These are phyloP conservation scores for Tricholoma matsutake DNA, from an alignment of 768 basidiomycete genomes.

Conservation along the genomic window DNA sequence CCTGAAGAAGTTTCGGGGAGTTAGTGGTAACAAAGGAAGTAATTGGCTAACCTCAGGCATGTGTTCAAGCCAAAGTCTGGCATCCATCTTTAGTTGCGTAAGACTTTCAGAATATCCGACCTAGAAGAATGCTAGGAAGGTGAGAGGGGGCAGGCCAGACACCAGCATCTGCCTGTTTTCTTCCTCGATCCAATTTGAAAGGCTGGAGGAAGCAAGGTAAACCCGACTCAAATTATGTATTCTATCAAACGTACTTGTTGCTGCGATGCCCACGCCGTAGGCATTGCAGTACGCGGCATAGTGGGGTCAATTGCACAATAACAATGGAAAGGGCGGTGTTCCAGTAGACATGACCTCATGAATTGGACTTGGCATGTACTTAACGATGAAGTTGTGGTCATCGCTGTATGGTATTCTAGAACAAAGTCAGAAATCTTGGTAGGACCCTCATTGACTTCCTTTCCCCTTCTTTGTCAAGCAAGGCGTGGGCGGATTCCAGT, in stretches of 20 bases:
- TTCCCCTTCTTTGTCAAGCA: slow-evolving; percentile 4
- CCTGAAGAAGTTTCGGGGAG: slow-evolving; percentile 10
- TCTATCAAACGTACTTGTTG: background rate
- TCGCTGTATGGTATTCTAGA: background rate
- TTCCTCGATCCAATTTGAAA: slow-evolving; percentile 14
- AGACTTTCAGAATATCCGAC: slow-evolving; percentile 17
- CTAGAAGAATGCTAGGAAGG: slow-evolving; percentile 2
- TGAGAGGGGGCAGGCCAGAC: background rate
- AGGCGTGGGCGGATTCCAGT: background rate
- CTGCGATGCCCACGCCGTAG: background rate
- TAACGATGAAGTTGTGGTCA: slow-evolving; percentile 17
- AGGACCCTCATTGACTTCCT: background rate
- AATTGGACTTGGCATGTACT: slow-evolving; percentile 11
- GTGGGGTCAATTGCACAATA: background rate
- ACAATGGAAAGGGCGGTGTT: background rate
- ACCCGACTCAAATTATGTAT: slow-evolving; percentile 6
- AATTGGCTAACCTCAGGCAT: slow-evolving; percentile 14
- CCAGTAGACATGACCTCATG: slow-evolving; percentile 7
- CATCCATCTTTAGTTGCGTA: slow-evolving; percentile 16
- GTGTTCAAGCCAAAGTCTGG: slow-evolving; percentile 15
- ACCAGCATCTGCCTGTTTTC: slow-evolving; percentile 14
- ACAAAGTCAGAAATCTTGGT: background rate
- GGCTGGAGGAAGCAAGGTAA: slow-evolving; percentile 10
- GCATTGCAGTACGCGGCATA: background rate
- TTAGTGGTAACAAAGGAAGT: slow-evolving; percentile 5